These are phyloP conservation scores for Psidium guajava DNA, from an alignment of 345 rosid species.

Conservation along the genomic window DNA sequence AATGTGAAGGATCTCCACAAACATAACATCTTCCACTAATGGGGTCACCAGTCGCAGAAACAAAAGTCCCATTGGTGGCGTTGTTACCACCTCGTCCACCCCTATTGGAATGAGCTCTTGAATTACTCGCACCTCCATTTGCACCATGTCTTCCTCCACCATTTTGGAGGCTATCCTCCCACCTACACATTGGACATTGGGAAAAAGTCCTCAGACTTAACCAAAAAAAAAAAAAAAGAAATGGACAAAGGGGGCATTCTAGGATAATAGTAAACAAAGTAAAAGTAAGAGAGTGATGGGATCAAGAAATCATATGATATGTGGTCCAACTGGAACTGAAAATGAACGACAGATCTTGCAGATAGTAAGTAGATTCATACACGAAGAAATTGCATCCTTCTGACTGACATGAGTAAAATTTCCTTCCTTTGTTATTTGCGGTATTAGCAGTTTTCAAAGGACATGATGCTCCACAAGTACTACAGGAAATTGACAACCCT, in stretches of 20 bases:
- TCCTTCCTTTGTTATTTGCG: constrained; percentile 79
- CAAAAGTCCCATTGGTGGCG: constrained; percentile 36
- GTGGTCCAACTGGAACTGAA: neutral
- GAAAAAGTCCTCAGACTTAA: neutral
- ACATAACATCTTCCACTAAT: constrained; percentile 63
- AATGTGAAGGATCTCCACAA: constrained; percentile 95
- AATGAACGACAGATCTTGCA: neutral
- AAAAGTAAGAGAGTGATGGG: neutral
- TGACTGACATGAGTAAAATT: constrained; percentile 75
- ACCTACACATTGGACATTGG: constrained; percentile 30
- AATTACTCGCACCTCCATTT: constrained; percentile 10
- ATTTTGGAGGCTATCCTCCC: constrained; percentile 69
- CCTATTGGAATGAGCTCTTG: constrained; percentile 18
- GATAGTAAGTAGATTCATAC: constrained; percentile 27
- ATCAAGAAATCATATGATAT: neutral
- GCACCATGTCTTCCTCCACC: constrained; percentile 27
- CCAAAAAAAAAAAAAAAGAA: neutral
- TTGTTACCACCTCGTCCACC: constrained; percentile 23
- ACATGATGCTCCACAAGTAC: constrained; percentile 58
- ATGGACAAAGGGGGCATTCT: neutral
- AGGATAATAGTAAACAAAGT: neutral
- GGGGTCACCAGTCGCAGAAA: constrained; percentile 86
- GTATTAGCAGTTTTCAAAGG: constrained; percentile 77
- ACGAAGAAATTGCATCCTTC: constrained; percentile 78
- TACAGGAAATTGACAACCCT: constrained; percentile 52